A percentile compares a stretch with the other conserved stretches of the same genome.
These are phyloP conservation scores for Lecanosticta acicola DNA, from an alignment of 2,329 filamentous ascomycete species.

Conservation along the genomic window DNA sequence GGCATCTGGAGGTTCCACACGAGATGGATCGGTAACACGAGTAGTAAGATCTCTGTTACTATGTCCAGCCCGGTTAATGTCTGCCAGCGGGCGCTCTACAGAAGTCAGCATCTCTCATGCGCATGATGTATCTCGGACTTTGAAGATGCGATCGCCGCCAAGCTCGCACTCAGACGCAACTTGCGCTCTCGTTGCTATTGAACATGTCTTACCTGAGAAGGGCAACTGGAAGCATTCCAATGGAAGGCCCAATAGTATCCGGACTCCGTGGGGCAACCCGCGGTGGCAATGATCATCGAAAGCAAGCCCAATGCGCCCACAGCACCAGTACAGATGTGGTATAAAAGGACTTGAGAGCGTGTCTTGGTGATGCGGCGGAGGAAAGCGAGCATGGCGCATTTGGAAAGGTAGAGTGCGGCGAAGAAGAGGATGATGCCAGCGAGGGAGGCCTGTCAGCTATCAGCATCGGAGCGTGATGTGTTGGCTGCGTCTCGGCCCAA, in stretches of 20 bases:
- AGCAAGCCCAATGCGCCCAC: conserved; percentile 25
- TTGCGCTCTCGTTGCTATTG: too few species aligned
- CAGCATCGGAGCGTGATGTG: conserved; percentile 2
- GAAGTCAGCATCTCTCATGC: conserved; percentile 1
- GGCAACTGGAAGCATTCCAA: conserved; percentile 22
- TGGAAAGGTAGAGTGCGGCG: conserved; percentile 28
- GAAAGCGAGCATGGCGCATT: conserved; percentile 31
- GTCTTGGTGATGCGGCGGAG: conserved; percentile 30
- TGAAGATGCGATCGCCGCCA: too few species aligned
- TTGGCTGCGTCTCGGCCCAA: conserved; percentile 1
- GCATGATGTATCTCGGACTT: not conserved
- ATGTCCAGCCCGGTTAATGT: conserved; percentile 38
- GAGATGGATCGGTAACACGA: conserved; percentile 31
- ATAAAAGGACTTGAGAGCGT: conserved; percentile 22
- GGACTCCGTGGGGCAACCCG: conserved; percentile 23
- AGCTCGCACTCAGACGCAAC: too few species aligned
- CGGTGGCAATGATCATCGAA: conserved; percentile 27
- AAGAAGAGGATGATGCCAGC: conserved; percentile 28
- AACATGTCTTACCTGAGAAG: conserved; percentile 22
- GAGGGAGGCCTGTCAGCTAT: conserved; percentile 20
- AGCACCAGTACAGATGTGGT: conserved; percentile 22
- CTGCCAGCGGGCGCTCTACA: conserved; percentile 33
- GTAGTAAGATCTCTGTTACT: conserved; percentile 31
- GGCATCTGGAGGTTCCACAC: conserved; percentile 38
- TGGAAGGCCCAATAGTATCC: conserved; percentile 30